Evolutionary conservation across 1,139 yeast species (phyloP), one percentile per base, ranked within the genome.

Genomic region (Debaryomyces sp.): DNA sequence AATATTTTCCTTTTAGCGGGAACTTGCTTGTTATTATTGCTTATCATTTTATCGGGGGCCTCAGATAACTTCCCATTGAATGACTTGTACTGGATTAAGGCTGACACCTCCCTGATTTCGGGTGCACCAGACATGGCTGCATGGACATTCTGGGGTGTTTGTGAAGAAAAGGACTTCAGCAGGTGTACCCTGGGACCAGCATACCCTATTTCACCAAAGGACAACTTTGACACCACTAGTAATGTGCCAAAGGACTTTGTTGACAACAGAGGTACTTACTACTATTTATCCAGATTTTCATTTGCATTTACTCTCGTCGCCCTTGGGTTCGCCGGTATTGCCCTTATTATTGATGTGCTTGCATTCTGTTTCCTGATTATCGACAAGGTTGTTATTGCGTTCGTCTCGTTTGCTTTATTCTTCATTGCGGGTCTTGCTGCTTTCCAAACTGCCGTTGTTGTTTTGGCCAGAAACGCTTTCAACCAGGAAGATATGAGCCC

Each of bases 111-210:
- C 1, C 63, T 63, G 45, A 83, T 86, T 48, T 54, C 76, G 8
- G 71, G 73, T 49, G 89, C 91, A n/a, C 76, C 78, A 33, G 68
- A 66, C 33, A 58, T 58, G 50, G 71, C 89, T 17, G 82, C 89
- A 55, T 87, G 94, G 94, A 84, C 92, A 2, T 87, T 83, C 73
- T 87, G 95, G 95, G 94, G 94, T 57, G 78, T 85, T 42, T 85
- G 91, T 67, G 76, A 78, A 48, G 69, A 70, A 43, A 50, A 60
- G 22, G 61, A 69, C 59, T 70, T 71, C 54, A 70, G 76, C 45
- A 80, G 85, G 15, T 75, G 81, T 61, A 55, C 61, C 30, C 61
- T 63, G 44, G 79, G 78, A 13, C 80, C 81, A 38, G 92, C 87
- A 43, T 78, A 73, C 61, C 89, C 92, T 50, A 70, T 87, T 54